Conservation (phyloP, 176 grass and related monocot species). For the Eleusine coracana region DNA sequence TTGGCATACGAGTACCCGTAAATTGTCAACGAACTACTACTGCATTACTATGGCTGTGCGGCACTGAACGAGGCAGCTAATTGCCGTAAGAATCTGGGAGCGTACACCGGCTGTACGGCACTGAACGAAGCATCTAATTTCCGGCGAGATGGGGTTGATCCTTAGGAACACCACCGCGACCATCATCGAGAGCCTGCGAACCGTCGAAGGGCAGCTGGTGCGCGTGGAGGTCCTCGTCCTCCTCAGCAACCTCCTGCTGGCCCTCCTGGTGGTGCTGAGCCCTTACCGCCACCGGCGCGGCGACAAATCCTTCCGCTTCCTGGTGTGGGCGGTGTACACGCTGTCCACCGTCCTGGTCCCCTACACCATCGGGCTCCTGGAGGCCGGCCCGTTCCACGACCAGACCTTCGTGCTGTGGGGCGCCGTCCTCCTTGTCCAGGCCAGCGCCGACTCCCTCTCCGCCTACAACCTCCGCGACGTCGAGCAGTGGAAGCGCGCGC, state of each 20-base stretch:
- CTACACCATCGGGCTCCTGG: conserved; percentile 31
- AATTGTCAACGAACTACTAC: not conserved
- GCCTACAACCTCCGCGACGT: conserved; percentile 11
- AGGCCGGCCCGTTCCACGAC: conserved; percentile 24
- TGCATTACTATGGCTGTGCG: not conserved
- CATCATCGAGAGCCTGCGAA: not conserved
- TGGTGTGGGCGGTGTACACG: conserved; percentile 11
- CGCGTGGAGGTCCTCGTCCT: conserved; percentile 22
- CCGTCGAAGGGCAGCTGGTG: conserved; percentile 24
- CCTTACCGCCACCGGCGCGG: not conserved
- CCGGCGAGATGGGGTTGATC: not conserved
- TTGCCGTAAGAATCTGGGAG: not conserved
- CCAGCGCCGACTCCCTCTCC: not conserved
- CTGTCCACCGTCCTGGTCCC: conserved; percentile 4
- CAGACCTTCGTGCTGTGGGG: conserved; percentile 28
- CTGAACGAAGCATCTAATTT: not conserved
- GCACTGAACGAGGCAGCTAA: not conserved
- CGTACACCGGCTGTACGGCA: not conserved
- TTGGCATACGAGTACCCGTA: not conserved
- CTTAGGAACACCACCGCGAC: not conserved
- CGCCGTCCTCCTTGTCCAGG: conserved; percentile 19
- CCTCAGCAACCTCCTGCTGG: conserved; percentile 23
- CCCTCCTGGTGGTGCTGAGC: not conserved
- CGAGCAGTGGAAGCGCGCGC: conserved; percentile 24
- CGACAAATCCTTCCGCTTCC: conserved; percentile 15